Conservation (phyloP, 2,329 filamentous ascomycete genomes). For the Xylaria arbuscula region DNA sequence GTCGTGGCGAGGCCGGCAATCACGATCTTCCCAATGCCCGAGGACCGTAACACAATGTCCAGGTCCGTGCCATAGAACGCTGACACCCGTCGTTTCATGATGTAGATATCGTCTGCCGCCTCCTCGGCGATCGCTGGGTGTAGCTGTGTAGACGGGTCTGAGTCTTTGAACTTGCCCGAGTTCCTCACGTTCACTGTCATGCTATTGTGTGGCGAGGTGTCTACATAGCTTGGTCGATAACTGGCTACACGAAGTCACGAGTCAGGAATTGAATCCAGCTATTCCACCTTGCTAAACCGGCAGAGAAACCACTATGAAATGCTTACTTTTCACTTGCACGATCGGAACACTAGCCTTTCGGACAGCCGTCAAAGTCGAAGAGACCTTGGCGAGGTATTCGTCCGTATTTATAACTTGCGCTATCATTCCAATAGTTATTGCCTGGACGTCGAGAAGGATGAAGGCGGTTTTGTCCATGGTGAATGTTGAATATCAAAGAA, state of each 20-base stretch:
- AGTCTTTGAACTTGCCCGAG: constrained; percentile 44
- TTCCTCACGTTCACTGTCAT: constrained; percentile 38
- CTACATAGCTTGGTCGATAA: constrained; percentile 50
- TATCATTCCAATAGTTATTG: constrained; percentile 46
- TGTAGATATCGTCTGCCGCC: constrained; percentile 44
- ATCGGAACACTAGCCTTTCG: constrained; percentile 46
- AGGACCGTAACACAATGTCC: constrained; percentile 50
- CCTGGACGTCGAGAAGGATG: constrained; percentile 53
- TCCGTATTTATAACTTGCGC: constrained; percentile 20
- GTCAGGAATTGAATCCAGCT: background rate
- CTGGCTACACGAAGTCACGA: constrained; percentile 24
- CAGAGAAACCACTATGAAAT: background rate
- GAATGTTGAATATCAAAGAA: constrained; percentile 10
- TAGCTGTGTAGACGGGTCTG: constrained; percentile 40
- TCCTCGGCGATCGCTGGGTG: constrained; percentile 34
- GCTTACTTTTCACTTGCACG: constrained; percentile 49
- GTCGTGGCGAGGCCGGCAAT: constrained; percentile 52
- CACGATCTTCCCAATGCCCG: constrained; percentile 47
- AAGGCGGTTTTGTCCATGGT: constrained; percentile 49
- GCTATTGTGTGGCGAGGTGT: constrained; percentile 46
- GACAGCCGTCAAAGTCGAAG: constrained; percentile 41
- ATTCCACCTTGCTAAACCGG: background rate
- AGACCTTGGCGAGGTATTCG: constrained; percentile 45
- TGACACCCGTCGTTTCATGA: constrained; percentile 53
- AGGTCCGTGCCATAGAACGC: constrained; percentile 52